phyloP scores from a whole-genome alignment of 1,139 yeast genomes.

The Debaryomycetaceae sp. region DNA sequence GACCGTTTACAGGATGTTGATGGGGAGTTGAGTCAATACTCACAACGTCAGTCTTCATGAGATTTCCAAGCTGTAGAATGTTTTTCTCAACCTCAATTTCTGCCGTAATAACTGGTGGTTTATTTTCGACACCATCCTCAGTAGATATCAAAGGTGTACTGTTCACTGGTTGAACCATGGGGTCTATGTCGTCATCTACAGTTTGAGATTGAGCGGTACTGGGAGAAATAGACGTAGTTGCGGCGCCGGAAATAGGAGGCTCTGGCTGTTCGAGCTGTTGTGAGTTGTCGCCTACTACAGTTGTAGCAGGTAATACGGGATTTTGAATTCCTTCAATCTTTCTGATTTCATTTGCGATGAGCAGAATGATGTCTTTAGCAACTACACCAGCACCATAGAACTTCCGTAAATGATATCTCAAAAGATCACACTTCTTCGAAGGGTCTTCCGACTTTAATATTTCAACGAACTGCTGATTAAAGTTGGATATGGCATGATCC shows the following conservation, averaged over 20 bases:
- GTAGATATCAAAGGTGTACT: too few relatives aligned
- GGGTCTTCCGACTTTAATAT: conserved; percentile 11
- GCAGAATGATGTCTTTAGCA: conserved; percentile 19
- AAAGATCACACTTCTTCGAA: conserved; percentile 20
- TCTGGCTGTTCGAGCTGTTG: too few relatives aligned
- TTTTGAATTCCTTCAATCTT: background rate
- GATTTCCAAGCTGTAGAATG: background rate
- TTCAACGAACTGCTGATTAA: conserved; percentile 11
- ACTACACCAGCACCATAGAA: conserved; percentile 33
- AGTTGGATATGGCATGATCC: conserved; percentile 8
- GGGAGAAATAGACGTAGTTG: too few relatives aligned
- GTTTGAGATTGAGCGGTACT: too few relatives aligned
- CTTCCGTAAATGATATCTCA: conserved; percentile 29
- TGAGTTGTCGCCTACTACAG: too few relatives aligned
- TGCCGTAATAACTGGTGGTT: background rate
- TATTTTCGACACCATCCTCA: too few relatives aligned
- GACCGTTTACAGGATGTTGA: too few relatives aligned
- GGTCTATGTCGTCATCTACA: too few relatives aligned
- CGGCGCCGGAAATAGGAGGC: too few relatives aligned
- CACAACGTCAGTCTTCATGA: background rate
- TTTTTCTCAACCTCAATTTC: background rate
- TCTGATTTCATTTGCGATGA: background rate
- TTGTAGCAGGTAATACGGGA: too few relatives aligned
- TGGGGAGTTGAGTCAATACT: background rate
- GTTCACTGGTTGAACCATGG: too few relatives aligned